Percentiles rank a stretch among this genome's conserved stretches.
Conservation (phyloP, 305 asterid genomes). For the Ilex paraguariensis region DNA sequence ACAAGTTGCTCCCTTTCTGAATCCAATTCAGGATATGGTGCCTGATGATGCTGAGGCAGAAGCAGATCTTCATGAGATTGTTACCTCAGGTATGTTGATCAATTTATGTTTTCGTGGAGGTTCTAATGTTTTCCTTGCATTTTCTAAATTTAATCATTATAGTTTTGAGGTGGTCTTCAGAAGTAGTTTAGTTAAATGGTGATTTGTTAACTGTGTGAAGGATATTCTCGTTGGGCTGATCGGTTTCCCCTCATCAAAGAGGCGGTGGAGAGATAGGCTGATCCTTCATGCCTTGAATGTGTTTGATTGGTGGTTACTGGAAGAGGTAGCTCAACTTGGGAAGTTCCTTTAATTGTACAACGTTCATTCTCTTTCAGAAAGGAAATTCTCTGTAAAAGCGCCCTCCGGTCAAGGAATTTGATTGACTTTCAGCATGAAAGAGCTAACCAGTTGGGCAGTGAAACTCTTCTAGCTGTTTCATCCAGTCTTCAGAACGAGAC, state of each 20-base stretch:
- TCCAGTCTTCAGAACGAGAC: too few species aligned
- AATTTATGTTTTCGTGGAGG: too few species aligned
- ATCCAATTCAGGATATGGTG: slow-evolving; percentile 34
- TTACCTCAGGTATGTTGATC: slow-evolving; percentile 36
- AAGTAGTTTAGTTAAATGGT: neutral
- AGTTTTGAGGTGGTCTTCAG: slow-evolving; percentile 1
- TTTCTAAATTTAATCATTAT: too few species aligned
- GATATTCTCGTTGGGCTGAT: slow-evolving; percentile 66
- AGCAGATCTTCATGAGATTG: slow-evolving; percentile 61
- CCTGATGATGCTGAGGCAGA: slow-evolving; percentile 30
- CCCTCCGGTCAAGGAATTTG: too few species aligned
- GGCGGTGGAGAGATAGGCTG: slow-evolving; percentile 41
- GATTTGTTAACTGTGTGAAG: slow-evolving; percentile 30
- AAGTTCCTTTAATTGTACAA: too few species aligned
- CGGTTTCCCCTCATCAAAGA: slow-evolving; percentile 57
- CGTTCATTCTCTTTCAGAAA: too few species aligned
- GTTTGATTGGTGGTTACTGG: neutral
- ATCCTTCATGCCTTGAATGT: neutral
- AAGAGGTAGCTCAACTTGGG: too few species aligned
- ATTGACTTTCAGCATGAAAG: too few species aligned
- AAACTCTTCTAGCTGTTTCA: too few species aligned
- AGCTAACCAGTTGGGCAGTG: too few species aligned
- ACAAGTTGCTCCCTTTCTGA: slow-evolving; percentile 1
- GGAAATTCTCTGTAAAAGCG: too few species aligned
- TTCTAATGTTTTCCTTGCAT: too few species aligned